Evolutionary conservation across 2,329 filamentous ascomycete genomes (phyloP), one percentile per base, ranked within the genome.

Genomic region (Clonostachys sp.): DNA sequence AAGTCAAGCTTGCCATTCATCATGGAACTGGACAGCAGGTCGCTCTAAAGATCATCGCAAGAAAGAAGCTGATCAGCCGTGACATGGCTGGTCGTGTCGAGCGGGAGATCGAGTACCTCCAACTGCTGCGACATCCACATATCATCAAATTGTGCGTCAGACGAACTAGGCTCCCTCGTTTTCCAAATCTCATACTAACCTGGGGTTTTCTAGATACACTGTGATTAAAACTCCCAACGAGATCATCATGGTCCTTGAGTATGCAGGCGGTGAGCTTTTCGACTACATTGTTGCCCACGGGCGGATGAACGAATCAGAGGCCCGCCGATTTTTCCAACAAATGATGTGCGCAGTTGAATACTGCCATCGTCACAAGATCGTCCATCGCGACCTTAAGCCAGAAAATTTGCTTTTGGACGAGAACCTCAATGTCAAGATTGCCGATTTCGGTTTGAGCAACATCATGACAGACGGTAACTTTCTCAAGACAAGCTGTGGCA

Each of bases 381-480:
- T 97, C 39, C 94, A 99, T 68, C 87, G 94, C 65, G 94, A 99
- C 66, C 73, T 99, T 52, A 99, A 99, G 68, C 94, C 94, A 10
- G 94, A 99, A 74, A 99, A 99, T 63, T 73, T 99, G 44, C 80
- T 99, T 41, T 83, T 99, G 45, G 94, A 99, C 69, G 89, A 95
- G 55, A 86, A 95, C 50, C 86, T 96, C 62, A 96, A 99, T 60
- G 92, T 99, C 70, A 99, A 99, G 74, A 99, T 99, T 71, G 94
- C 94, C 59, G 94, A 99, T 70, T 99, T 99, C 57, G 94, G 94
- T 49, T 77, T 99, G 48, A 97, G 92, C 74, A 99, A 99, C 65
- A 99, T 99, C 71, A 99, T 99, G 94, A 97, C 94, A 0, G 94
- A 99, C 64, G 94, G 94, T 24, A 99, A 99, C 65, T 99, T 99